Evolutionary conservation across 805 yeast genomes (phyloP).

Genomic region (Schwanniomyces pseudopolymorphus): DNA sequence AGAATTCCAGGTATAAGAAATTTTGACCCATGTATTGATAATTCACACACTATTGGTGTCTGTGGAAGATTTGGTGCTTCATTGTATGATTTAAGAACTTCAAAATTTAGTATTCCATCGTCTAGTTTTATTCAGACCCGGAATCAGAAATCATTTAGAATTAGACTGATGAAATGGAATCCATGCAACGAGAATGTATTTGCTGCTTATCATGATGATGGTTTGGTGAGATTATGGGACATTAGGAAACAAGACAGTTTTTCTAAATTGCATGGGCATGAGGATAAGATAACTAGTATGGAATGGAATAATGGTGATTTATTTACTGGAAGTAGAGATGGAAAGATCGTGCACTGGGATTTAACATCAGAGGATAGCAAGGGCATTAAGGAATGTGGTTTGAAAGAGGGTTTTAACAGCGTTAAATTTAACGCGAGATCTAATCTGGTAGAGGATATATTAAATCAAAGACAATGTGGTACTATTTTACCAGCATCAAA

Average conservation of each 20-base stretch:
- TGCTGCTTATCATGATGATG: constrained; percentile 63
- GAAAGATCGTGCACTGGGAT: constrained; percentile 70
- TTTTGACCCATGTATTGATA: constrained; percentile 48
- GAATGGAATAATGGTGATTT: constrained; percentile 60
- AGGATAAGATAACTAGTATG: constrained; percentile 51
- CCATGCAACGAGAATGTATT: constrained; percentile 56
- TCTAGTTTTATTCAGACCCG: constrained; percentile 9
- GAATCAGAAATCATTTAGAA: constrained; percentile 20
- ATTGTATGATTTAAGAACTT: constrained; percentile 64
- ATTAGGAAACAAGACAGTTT: constrained; percentile 59
- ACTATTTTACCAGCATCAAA: constrained; percentile 62
- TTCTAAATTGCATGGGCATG: constrained; percentile 55
- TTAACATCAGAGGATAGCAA: constrained; percentile 28
- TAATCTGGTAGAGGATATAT: constrained; percentile 28
- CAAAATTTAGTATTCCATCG: constrained; percentile 36
- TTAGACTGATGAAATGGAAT: constrained; percentile 62
- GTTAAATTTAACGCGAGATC: constrained; percentile 33
- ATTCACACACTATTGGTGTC: constrained; percentile 56
- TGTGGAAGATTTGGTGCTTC: constrained; percentile 77
- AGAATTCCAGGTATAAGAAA: constrained; percentile 49
- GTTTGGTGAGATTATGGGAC: constrained; percentile 71
- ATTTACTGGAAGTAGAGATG: constrained; percentile 63
- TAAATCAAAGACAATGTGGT: constrained; percentile 55
- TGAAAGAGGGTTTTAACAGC: constrained; percentile 47
- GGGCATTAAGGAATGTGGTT: constrained; percentile 33